Evolutionary conservation across 805 yeast genomes (phyloP).

Genomic region (Henningerozyma blattae): DNA sequence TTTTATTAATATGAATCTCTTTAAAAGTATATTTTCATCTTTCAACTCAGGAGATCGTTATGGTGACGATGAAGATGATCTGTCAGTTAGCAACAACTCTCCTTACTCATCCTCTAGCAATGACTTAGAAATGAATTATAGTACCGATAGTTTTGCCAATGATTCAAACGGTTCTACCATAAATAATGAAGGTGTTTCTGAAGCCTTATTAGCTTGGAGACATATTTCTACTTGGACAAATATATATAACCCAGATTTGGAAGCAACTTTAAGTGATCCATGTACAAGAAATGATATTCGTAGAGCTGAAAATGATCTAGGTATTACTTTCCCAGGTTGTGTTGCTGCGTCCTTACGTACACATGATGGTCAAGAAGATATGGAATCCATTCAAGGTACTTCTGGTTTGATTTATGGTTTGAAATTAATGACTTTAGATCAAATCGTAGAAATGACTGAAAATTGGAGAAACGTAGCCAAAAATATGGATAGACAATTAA

Average conservation of each 20-base stretch:
- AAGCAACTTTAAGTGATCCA: constrained; percentile 63
- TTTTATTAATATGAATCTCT: too few species aligned
- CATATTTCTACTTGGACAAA: constrained; percentile 79
- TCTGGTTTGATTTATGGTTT: constrained; percentile 73
- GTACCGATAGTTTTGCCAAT: neutral
- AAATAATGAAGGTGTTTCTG: constrained; percentile 55
- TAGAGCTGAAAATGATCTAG: constrained; percentile 76
- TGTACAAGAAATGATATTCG: constrained; percentile 71
- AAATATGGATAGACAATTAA: constrained; percentile 24
- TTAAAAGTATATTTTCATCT: too few species aligned
- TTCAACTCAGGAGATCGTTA: too few species aligned
- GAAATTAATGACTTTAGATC: constrained; percentile 69
- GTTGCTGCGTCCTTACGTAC: constrained; percentile 67
- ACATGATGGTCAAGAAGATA: constrained; percentile 85
- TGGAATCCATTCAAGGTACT: constrained; percentile 58
- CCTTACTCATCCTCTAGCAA: neutral
- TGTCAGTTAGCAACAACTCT: neutral
- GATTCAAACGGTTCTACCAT: neutral
- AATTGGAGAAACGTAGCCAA: constrained; percentile 73
- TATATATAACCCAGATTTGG: constrained; percentile 68
- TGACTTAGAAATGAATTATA: neutral
- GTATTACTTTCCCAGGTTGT: constrained; percentile 62
- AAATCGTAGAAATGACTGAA: constrained; percentile 65
- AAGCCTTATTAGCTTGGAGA: constrained; percentile 72
- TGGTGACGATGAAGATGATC: neutral